These are phyloP conservation scores for Torrubiella hemipterigena DNA, from an alignment of 2,329 filamentous ascomycete species.

Conservation along the genomic window DNA sequence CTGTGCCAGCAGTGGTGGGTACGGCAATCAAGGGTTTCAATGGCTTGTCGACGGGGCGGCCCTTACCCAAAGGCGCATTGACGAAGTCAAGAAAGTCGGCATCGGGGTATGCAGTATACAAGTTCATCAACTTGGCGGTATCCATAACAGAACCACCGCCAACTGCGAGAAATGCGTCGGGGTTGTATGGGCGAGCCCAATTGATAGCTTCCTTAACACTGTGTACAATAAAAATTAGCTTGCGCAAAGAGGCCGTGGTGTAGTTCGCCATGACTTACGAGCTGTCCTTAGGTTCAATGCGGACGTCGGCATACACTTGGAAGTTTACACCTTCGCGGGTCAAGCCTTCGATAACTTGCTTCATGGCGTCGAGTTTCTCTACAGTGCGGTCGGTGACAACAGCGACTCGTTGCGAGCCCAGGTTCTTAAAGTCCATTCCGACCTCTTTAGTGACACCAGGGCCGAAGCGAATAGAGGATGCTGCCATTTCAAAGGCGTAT, in stretches of 20 bases:
- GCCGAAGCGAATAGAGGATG: conserved; percentile 87
- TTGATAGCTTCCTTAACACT: conserved; percentile 83
- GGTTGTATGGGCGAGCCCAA: conserved; percentile 66
- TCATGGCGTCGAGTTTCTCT: conserved; percentile 74
- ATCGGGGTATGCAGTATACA: conserved; percentile 83
- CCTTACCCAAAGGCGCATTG: conserved; percentile 84
- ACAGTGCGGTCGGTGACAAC: conserved; percentile 87
- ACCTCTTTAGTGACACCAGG: conserved; percentile 90
- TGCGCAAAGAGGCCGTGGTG: background rate
- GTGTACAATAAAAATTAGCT: conserved; percentile 3
- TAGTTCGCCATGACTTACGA: conserved; percentile 43
- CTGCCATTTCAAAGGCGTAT: conserved; percentile 98
- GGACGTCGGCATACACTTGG: conserved; percentile 67
- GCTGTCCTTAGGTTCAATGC: conserved; percentile 88
- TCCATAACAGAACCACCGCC: conserved; percentile 89
- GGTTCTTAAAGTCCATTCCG: conserved; percentile 92
- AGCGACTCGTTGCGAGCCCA: conserved; percentile 76
- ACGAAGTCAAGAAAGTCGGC: conserved; percentile 96
- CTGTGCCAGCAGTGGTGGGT: conserved; percentile 74
- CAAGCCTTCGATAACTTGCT: conserved; percentile 73
- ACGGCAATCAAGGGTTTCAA: conserved; percentile 71
- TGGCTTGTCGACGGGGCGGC: conserved; percentile 59
- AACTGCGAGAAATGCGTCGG: conserved; percentile 88
- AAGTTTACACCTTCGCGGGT: conserved; percentile 68
- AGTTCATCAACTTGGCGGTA: conserved; percentile 96